Evolutionary conservation across 768 basidiomycete genomes (phyloP).

Genomic region (Leccinum ochraceum): DNA sequence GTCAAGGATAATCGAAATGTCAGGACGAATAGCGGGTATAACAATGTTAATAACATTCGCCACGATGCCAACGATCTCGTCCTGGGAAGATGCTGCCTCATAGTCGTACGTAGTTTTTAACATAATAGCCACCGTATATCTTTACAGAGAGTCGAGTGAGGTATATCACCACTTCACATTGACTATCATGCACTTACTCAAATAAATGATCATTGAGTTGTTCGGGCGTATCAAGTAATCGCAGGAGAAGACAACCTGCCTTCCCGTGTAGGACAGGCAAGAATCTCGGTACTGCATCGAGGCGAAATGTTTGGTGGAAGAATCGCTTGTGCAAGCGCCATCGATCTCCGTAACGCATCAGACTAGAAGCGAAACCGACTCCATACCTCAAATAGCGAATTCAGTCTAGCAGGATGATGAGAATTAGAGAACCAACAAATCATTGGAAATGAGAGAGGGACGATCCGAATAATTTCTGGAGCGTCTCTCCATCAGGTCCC

Average conservation of each 20-base stretch:
- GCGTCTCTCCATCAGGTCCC: neutral
- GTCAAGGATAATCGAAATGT: neutral
- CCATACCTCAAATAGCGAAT: neutral
- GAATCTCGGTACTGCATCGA: neutral
- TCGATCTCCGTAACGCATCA: neutral
- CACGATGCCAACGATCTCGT: neutral
- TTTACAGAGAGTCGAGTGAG: neutral
- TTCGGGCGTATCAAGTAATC: neutral
- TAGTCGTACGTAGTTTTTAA: neutral
- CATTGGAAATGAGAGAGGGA: neutral
- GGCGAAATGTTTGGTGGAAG: neutral
- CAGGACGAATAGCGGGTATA: neutral
- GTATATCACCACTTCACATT: no score
- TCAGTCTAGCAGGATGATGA: neutral
- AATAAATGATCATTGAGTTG: neutral
- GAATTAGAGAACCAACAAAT: neutral
- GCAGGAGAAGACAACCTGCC: neutral
- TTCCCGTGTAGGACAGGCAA: neutral
- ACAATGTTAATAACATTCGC: neutral
- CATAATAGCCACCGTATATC: neutral
- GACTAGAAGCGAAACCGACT: neutral
- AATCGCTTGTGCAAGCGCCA: neutral
- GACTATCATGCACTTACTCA: no score
- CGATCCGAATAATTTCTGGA: neutral
- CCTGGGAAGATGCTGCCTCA: neutral